Percentiles rank a stretch among this genome's conserved stretches.
Evolutionary conservation across 805 yeast species (phyloP).

Genomic region (Starmerella stellata): DNA sequence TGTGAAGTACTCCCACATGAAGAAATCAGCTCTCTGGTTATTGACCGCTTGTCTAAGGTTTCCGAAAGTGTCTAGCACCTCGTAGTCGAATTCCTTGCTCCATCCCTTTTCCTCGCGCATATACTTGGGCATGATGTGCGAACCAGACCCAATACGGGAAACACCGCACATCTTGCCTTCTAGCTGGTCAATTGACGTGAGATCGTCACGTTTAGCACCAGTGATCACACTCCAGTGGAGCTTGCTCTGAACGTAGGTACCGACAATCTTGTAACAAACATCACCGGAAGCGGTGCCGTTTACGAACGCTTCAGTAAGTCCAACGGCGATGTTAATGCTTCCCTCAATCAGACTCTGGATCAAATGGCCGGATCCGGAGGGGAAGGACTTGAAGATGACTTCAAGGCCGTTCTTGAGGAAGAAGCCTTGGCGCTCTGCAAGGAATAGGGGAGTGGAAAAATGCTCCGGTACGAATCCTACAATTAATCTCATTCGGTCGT

Average conservation of each 20-base stretch:
- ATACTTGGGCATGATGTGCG: constrained; percentile 79
- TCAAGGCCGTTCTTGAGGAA: constrained; percentile 34
- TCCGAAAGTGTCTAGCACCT: constrained; percentile 46
- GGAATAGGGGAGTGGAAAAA: constrained; percentile 68
- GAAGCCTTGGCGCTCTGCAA: constrained; percentile 45
- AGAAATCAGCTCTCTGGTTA: constrained; percentile 46
- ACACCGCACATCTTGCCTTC: constrained; percentile 55
- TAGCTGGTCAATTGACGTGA: constrained; percentile 35
- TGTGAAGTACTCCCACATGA: constrained; percentile 93
- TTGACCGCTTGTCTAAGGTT: constrained; percentile 70
- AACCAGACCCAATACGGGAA: constrained; percentile 76
- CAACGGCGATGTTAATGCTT: constrained; percentile 59
- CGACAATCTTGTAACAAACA: constrained; percentile 45
- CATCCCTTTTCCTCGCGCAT: constrained; percentile 47
- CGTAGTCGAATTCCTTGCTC: constrained; percentile 29
- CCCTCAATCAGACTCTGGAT: constrained; percentile 49
- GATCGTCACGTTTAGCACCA: constrained; percentile 42
- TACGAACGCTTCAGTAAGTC: constrained; percentile 80
- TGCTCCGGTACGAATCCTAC: constrained; percentile 88
- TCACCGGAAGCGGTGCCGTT: constrained; percentile 63
- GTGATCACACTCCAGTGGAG: constrained; percentile 81
- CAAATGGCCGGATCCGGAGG: constrained; percentile 78
- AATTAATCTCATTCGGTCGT: constrained; percentile 11
- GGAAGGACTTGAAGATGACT: constrained; percentile 46
- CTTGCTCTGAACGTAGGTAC: constrained; percentile 74